Evolutionary conservation across 345 rosid genomes (phyloP).

Genomic region (Lumnitzera littorea): DNA sequence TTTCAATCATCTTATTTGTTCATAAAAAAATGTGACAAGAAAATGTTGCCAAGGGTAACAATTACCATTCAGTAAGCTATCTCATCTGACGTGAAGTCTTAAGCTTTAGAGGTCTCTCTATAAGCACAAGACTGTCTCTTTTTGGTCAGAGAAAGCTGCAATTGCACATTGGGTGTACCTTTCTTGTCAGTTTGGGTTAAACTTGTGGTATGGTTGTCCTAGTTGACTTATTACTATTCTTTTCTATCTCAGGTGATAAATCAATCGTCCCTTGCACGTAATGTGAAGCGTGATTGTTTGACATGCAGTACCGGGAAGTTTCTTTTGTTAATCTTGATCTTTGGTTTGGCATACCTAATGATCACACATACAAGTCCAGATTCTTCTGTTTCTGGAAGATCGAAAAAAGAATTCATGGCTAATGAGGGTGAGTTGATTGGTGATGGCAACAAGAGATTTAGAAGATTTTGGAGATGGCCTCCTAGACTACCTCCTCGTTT

Average conservation of each 20-base stretch:
- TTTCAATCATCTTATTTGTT: too few relatives aligned
- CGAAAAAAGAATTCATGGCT: slow-evolving; percentile 15
- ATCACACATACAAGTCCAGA: slow-evolving; percentile 39
- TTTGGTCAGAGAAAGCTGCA: too few relatives aligned
- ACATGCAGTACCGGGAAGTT: slow-evolving; percentile 90
- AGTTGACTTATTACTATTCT: neutral
- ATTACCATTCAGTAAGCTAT: too few relatives aligned
- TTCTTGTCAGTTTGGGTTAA: too few relatives aligned
- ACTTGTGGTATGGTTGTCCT: neutral
- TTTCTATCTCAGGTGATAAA: slow-evolving; percentile 55
- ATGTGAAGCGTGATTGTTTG: slow-evolving; percentile 42
- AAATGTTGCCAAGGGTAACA: too few relatives aligned
- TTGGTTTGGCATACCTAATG: slow-evolving; percentile 63
- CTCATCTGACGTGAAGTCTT: too few relatives aligned
- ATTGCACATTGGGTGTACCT: too few relatives aligned
- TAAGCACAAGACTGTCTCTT: too few relatives aligned
- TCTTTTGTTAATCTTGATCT: slow-evolving; percentile 47
- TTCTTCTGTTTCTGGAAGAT: slow-evolving; percentile 23
- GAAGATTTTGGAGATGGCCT: slow-evolving; percentile 59
- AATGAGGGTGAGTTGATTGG: slow-evolving; percentile 25
- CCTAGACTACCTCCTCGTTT: slow-evolving; percentile 91
- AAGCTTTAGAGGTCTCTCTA: too few relatives aligned
- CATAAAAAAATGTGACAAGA: too few relatives aligned
- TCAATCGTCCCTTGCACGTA: slow-evolving; percentile 48
- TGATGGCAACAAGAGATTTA: slow-evolving; percentile 35